phyloP scores from a whole-genome alignment of 441 rosid species.

The Daphne laureola region DNA sequence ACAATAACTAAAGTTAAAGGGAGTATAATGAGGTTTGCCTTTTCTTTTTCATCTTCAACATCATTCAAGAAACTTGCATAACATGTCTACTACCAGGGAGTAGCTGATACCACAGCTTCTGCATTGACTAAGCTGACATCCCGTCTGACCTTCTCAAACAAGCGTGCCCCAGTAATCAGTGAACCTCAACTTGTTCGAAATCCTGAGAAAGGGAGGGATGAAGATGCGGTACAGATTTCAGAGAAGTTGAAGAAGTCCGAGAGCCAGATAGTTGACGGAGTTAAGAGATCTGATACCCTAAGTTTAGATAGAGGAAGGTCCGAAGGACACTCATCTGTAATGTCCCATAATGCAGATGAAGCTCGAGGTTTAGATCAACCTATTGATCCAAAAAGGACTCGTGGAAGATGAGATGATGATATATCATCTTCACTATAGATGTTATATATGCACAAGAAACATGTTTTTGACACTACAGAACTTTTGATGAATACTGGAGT shows the following conservation, averaged over 20 bases:
- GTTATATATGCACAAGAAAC: too few relatives aligned
- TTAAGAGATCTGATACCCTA: constrained; percentile 16
- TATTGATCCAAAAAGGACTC: constrained; percentile 25
- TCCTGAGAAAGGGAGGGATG: constrained; percentile 41
- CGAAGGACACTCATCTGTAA: constrained; percentile 19
- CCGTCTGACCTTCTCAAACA: constrained; percentile 72
- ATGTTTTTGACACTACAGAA: not conserved
- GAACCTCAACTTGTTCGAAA: constrained; percentile 36
- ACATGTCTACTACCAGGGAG: constrained; percentile 25
- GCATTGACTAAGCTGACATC: constrained; percentile 70
- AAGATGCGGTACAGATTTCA: constrained; percentile 15
- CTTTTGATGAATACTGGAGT: constrained; percentile 2
- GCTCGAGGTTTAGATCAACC: constrained; percentile 30
- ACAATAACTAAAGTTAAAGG: too few relatives aligned
- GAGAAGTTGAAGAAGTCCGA: constrained; percentile 21
- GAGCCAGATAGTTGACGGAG: constrained; percentile 18
- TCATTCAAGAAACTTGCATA: not conserved
- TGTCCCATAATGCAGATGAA: constrained; percentile 23
- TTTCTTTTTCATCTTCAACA: too few relatives aligned
- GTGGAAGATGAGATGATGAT: constrained; percentile 37
- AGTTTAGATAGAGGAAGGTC: constrained; percentile 34
- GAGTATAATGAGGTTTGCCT: too few relatives aligned
- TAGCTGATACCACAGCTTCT: constrained; percentile 42
- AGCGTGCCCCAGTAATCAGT: constrained; percentile 55
- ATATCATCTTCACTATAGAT: too few relatives aligned